A percentile compares a stretch with the other conserved stretches of the same genome.
Evolutionary conservation across 2,329 filamentous ascomycete species (phyloP).

Genomic region (Colletotrichum orchidophilum): DNA sequence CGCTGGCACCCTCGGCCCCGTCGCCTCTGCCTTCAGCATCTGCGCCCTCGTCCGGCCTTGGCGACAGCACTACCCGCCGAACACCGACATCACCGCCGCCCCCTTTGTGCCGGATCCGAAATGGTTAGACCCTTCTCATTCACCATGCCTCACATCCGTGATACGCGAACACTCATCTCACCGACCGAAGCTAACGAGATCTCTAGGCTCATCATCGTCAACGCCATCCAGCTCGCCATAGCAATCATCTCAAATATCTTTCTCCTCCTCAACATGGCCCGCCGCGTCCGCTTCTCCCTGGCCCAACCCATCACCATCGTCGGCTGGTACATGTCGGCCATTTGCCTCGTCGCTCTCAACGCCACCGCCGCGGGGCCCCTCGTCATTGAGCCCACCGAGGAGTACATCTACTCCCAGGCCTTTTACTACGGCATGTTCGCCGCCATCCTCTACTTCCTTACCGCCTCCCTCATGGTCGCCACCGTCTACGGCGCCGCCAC

Average conservation of each 20-base stretch:
- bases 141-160: background rate
- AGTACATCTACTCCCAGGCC: conserved; percentile 78
- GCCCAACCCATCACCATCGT: conserved; percentile 86
- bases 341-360: conserved; percentile 73
- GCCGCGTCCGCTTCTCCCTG: conserved; percentile 79
- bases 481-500: conserved; percentile 81
- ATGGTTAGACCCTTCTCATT: conserved; percentile 61
- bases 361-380: conserved; percentile 72
- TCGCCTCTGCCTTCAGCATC: conserved; percentile 89
- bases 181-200: background rate
- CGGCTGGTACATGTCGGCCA: conserved; percentile 75
- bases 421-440: conserved; percentile 89
- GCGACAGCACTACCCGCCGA: conserved; percentile 67
- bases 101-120: conserved; percentile 70
- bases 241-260: conserved; percentile 84
- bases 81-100: conserved; percentile 58
- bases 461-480: conserved; percentile 78
- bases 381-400: conserved; percentile 48
- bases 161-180: background rate
- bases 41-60: conserved; percentile 85
- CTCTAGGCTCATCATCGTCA: conserved; percentile 74
- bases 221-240: conserved; percentile 79
- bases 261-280: conserved; percentile 87
- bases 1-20: conserved; percentile 83
- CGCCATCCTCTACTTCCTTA: conserved; percentile 81